Percentiles rank a stretch among this genome's conserved stretches.
These are phyloP conservation scores for Kurtzmaniella quercitrusa DNA, from an alignment of 1,139 yeast species.

Conservation along the genomic window DNA sequence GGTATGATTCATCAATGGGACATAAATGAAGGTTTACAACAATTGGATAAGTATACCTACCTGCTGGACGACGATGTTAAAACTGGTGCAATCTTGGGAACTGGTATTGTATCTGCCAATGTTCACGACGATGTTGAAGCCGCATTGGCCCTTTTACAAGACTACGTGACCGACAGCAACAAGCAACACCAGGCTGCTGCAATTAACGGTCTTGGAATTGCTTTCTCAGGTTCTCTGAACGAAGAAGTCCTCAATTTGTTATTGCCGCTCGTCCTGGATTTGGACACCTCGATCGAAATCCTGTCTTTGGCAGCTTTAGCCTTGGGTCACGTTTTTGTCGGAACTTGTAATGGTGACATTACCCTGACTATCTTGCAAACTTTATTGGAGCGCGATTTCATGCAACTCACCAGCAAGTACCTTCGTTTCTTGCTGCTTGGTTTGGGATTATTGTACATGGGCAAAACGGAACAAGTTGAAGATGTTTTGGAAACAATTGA, in stretches of 20 bases:
- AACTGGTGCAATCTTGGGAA: slow-evolving; percentile 96
- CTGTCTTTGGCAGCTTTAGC: slow-evolving; percentile 88
- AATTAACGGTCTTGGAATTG: slow-evolving; percentile 86
- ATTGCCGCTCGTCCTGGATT: slow-evolving; percentile 84
- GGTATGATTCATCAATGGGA: slow-evolving; percentile 95
- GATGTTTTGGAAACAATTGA: slow-evolving; percentile 92
- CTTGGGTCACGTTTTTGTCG: slow-evolving; percentile 91
- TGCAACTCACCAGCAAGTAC: slow-evolving; percentile 81
- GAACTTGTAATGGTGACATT: slow-evolving; percentile 92
- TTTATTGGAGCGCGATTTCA: slow-evolving; percentile 75
- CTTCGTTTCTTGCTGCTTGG: slow-evolving; percentile 89
- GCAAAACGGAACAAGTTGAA: slow-evolving; percentile 92
- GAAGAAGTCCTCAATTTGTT: slow-evolving; percentile 76
- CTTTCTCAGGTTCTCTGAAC: slow-evolving; percentile 92
- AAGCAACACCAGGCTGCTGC: slow-evolving; percentile 71
- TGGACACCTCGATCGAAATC: slow-evolving; percentile 69
- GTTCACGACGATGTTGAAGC: slow-evolving; percentile 97
- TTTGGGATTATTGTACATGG: slow-evolving; percentile 86
- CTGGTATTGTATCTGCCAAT: slow-evolving; percentile 91
- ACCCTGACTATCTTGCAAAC: slow-evolving; percentile 89
- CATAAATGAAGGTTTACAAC: slow-evolving; percentile 82
- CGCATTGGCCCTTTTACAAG: slow-evolving; percentile 80
- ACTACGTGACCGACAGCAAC: slow-evolving; percentile 55
- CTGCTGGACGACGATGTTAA: slow-evolving; percentile 83
- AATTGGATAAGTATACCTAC: slow-evolving; percentile 82